Base-by-base conservation (phyloP, 441 rosid genomes). In the Aleurites moluccanus region DNA sequence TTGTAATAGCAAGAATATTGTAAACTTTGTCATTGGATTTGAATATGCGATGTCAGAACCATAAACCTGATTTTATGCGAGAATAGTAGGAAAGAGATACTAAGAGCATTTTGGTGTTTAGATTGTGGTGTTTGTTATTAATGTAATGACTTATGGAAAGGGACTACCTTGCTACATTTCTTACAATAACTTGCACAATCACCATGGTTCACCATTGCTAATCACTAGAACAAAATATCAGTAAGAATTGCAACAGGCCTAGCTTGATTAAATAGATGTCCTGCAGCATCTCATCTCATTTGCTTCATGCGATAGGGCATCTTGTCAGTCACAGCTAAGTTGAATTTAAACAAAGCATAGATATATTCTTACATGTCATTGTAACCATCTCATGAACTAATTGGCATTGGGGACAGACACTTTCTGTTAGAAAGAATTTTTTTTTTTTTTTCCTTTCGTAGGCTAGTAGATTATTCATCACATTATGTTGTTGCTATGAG, bases 91-190 rank as follows among this genome's bases (percentile, higher is more conserved):
- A 68, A 69, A 33, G 59, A 70, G 40, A 52, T 52, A 3, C 25
- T 52, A 55, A 30, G 10, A 16, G 64, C 59, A 38, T 38, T 47
- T 5, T 21, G 16, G 15, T 6, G 47, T 53, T 53, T 18, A 40
- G 55, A 0, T 21, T 6, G 21, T 15, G 16, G 4, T 18, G 30
- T 53, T n/a, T 53, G 25, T 20, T n/a, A 11, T 5, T 11, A 10
- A 27, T 59, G 16, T 35, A 57, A 53, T 53, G 45, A 55, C 28
- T 70, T 27, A 38, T 55, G 64, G 64, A 16, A 56, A 70, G 50
- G 14, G n/a, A 38, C 13, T 2, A 28, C 21, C 27, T 47, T 67
- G n/a, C 16, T 20, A 68, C 60, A 16, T 52, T 4, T 10, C 15
- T 23, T 23, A 23, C 6, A 52, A 52, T 52, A 20, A 52, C 21